phyloP scores from a whole-genome alignment of 305 asterid species.

The Caryopteris hybrid region DNA sequence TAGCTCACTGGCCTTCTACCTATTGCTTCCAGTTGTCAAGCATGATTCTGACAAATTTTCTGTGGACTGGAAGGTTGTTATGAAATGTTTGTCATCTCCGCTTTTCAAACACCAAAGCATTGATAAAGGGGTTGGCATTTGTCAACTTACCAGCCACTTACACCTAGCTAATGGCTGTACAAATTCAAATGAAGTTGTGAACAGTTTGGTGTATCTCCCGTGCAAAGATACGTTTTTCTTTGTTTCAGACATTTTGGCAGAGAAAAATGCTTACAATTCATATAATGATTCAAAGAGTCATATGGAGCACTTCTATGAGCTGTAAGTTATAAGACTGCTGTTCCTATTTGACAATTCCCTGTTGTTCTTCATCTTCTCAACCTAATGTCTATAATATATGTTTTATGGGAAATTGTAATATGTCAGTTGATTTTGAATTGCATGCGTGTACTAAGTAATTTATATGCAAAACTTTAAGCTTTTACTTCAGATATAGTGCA shows the following conservation, averaged over 20 bases:
- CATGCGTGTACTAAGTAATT: neutral
- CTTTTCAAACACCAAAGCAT: slow-evolving; percentile 44
- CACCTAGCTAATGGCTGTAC: slow-evolving; percentile 73
- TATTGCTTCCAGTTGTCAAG: slow-evolving; percentile 72
- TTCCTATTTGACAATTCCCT: neutral
- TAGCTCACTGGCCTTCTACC: slow-evolving; percentile 58
- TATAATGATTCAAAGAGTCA: slow-evolving; percentile 51
- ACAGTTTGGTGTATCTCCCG: slow-evolving; percentile 90
- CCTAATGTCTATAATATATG: neutral
- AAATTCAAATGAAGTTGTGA: slow-evolving; percentile 48
- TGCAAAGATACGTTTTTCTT: slow-evolving; percentile 71
- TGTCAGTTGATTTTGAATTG: neutral
- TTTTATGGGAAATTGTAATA: neutral
- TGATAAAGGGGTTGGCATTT: slow-evolving; percentile 27
- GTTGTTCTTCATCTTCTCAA: neutral
- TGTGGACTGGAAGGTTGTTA: slow-evolving; percentile 78
- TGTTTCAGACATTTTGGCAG: slow-evolving; percentile 54
- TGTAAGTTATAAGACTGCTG: slow-evolving; percentile 41
- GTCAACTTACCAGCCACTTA: slow-evolving; percentile 35
- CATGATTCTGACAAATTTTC: slow-evolving; percentile 35
- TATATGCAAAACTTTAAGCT: neutral
- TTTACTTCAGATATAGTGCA: neutral
- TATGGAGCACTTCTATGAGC: slow-evolving; percentile 55
- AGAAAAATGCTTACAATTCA: slow-evolving; percentile 48
- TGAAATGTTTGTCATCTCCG: slow-evolving; percentile 83